Evolutionary conservation across 129 eudicot species (phyloP).

Genomic region (Tanacetum coccineum): DNA sequence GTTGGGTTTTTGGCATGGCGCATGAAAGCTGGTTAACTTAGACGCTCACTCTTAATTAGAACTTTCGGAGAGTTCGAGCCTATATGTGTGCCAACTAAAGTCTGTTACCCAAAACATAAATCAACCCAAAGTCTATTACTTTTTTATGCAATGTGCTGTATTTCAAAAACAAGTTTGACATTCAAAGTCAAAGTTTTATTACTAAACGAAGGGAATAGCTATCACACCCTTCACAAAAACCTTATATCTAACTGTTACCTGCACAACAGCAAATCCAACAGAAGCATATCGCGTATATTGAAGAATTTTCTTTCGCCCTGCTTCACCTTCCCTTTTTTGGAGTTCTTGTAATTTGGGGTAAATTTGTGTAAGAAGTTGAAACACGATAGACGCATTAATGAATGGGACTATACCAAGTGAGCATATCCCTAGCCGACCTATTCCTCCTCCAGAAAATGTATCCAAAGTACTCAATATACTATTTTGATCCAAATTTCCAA

Average conservation of each 20-base stretch:
- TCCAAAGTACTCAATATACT: constrained; percentile 83
- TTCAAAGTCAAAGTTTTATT: neutral
- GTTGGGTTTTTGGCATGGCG: too few relatives aligned
- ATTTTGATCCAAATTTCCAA: constrained; percentile 89
- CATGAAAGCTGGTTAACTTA: too few relatives aligned
- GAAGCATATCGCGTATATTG: constrained; percentile 98
- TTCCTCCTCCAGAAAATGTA: constrained; percentile 99
- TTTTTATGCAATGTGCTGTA: neutral
- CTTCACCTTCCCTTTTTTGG: constrained; percentile 94
- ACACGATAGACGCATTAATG: constrained; percentile 95
- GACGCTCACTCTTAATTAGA: too few relatives aligned
- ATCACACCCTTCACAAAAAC: neutral
- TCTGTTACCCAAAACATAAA: neutral
- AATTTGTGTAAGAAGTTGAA: constrained; percentile 90
- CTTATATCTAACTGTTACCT: constrained; percentile 40
- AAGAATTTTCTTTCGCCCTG: constrained; percentile 90
- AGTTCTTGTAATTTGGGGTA: constrained; percentile 98
- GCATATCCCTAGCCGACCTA: constrained; percentile 93
- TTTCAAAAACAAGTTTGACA: constrained; percentile 1
- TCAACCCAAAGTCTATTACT: neutral
- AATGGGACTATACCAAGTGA: constrained; percentile 99
- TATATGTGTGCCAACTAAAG: neutral
- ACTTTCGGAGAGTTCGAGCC: too few relatives aligned
- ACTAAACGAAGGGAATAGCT: too few relatives aligned
- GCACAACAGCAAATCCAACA: constrained; percentile 96